Base-by-base conservation (phyloP, 1,139 yeast genomes). In the Meyerozyma athensensis region DNA sequence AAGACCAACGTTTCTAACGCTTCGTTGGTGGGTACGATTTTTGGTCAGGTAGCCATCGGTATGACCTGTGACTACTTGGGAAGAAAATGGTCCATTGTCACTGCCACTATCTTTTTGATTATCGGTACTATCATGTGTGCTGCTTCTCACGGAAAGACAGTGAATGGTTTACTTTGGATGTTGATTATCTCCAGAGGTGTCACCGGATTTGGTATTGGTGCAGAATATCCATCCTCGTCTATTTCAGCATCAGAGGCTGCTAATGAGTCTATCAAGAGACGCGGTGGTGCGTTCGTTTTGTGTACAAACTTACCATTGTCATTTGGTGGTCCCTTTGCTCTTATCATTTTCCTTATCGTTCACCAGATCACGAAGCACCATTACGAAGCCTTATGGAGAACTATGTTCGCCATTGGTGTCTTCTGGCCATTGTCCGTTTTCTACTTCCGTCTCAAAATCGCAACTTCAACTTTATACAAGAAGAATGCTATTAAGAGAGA, bases 271-370 rank as follows among this genome's bases (percentile, higher is more conserved):
- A 68, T 72, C 34, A 77, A 68, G 50, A 69, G 72, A 50, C 69
- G 90, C 55, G 89, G 90, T 36, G 73, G 79, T 23, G 70, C 74
- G 4, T 81, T 83, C 49, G 71, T 77, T 33, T 48, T 83, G 55
- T 82, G 79, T 16, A 83, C 92, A 7, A 84, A 84, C 55, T 63
- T 84, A 35, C 92, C 92, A 3, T 62, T 84, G 34, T 68, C 86
- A 4, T 68, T 83, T 36, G 92, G 94, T 41, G 87, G 87, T 7
- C 92, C 92, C 13, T 79, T 84, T 56, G 85, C 87, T n/a, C 57
- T 80, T 39, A 67, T 71, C 40, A 68, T 82, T 31, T 84, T 83
- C 54, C 63, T 83, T 45, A 81, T 84, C 50, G 89, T 83, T 12
- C 70, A 76, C 59, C 65, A 68, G 40, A 81, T 81, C 36, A 75